phyloP scores from a whole-genome alignment of 208 protist species.

The Trypanosoma melophagium region DNA sequence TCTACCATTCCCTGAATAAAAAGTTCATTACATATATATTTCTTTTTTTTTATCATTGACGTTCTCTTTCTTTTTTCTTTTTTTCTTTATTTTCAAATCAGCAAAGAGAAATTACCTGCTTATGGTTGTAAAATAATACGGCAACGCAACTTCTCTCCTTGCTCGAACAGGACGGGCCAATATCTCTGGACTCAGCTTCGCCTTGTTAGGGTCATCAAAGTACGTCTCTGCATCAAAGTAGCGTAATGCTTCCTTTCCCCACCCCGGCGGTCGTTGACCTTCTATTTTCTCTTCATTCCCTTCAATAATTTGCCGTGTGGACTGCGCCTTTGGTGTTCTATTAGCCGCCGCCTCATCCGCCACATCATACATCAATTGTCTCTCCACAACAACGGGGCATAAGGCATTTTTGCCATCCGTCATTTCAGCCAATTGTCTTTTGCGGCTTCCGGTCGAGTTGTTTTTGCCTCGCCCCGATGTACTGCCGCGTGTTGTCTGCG shows the following conservation, averaged over 20 bases:
- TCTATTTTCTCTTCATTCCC: neutral
- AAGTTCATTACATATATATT: constrained; percentile 1
- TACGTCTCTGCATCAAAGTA: constrained; percentile 84
- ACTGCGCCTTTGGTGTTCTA: constrained; percentile 14
- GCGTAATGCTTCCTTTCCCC: constrained; percentile 61
- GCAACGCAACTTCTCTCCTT: constrained; percentile 15
- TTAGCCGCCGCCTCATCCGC: constrained; percentile 1
- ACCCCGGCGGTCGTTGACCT: constrained; percentile 49
- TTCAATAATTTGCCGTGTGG: constrained; percentile 3
- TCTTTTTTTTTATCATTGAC: constrained; percentile 1
- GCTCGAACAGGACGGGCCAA: constrained; percentile 30
- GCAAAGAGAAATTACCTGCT: constrained; percentile 8
- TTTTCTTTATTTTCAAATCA: neutral
- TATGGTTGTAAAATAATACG: constrained; percentile 11
- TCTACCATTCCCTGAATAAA: neutral
- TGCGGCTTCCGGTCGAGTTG: neutral
- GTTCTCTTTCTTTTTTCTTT: neutral
- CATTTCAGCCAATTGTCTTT: constrained; percentile 5
- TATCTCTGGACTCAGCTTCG: constrained; percentile 34
- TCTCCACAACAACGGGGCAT: constrained; percentile 21
- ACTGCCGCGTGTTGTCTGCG: neutral
- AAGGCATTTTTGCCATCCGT: neutral
- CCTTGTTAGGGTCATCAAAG: constrained; percentile 71
- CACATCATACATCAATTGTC: constrained; percentile 19
- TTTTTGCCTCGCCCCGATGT: neutral